A percentile compares a stretch with the other conserved stretches of the same genome.
phyloP scores from a whole-genome alignment of 768 basidiomycete species.

The Clathrus columnatus region DNA sequence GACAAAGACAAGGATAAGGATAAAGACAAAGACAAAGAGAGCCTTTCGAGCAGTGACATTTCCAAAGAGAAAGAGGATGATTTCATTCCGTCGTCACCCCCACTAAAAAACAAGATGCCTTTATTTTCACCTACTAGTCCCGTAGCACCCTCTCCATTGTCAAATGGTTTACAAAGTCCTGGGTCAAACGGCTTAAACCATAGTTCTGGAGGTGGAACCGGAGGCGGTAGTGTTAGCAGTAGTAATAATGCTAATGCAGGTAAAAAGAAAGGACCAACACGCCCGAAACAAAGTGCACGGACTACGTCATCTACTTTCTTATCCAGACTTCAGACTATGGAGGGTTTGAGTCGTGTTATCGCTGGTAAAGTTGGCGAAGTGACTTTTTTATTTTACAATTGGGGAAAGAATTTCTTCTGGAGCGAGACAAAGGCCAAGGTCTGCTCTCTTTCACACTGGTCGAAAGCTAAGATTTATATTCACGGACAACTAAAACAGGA shows the following conservation, averaged over 20 bases:
- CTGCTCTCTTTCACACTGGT: slow-evolving; percentile 15
- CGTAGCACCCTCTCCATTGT: neutral
- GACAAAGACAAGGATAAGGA: slow-evolving; percentile 29
- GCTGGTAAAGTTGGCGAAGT: slow-evolving; percentile 77
- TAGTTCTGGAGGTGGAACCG: neutral
- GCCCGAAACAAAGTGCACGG: slow-evolving; percentile 87
- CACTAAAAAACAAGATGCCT: slow-evolving; percentile 16
- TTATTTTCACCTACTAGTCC: neutral
- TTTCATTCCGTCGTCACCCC: slow-evolving; percentile 24
- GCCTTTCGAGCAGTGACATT: slow-evolving; percentile 77
- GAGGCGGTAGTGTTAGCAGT: neutral
- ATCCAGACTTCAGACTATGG: slow-evolving; percentile 72
- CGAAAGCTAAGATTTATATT: slow-evolving; percentile 4
- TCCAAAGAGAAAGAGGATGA: slow-evolving; percentile 43
- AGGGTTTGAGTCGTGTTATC: slow-evolving; percentile 64
- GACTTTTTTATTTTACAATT: slow-evolving; percentile 82
- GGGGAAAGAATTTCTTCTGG: slow-evolving; percentile 80
- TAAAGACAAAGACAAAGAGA: slow-evolving; percentile 45
- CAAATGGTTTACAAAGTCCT: neutral
- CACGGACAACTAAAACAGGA: slow-evolving; percentile 44
- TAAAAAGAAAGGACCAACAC: slow-evolving; percentile 54
- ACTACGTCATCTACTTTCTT: slow-evolving; percentile 92
- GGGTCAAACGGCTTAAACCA: neutral
- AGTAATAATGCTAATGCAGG: too few species aligned
- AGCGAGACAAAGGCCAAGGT: slow-evolving; percentile 81